Conservation (phyloP, 2,329 filamentous ascomycete genomes). For the Exophiala dermatitidis region DNA sequence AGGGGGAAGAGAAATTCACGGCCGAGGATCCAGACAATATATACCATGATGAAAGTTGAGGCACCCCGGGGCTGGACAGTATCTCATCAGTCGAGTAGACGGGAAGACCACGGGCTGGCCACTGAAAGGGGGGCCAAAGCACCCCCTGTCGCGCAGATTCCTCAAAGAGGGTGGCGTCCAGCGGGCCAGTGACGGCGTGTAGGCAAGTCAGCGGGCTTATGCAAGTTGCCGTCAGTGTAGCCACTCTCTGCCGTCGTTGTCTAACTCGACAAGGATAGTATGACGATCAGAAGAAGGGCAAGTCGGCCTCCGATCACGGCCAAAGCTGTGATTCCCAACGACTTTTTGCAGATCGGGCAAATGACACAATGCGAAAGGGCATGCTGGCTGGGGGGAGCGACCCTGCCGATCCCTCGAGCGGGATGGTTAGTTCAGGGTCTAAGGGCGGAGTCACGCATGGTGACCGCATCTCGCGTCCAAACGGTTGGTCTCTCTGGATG, state of each 20-base stretch:
- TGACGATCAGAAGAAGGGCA: conserved; percentile 13
- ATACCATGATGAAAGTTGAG: not conserved
- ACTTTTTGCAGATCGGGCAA: conserved; percentile 8
- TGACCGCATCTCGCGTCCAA: conserved; percentile 18
- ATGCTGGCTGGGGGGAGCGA: conserved; percentile 8
- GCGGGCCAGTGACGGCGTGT: not conserved
- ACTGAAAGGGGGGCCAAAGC: not conserved
- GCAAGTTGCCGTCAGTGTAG: conserved; percentile 17
- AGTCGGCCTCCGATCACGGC: conserved; percentile 17
- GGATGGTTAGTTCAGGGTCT: conserved; percentile 12
- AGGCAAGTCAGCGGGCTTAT: conserved; percentile 2
- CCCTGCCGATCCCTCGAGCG: conserved; percentile 17
- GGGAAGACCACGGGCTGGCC: not conserved
- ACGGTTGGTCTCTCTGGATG: not conserved
- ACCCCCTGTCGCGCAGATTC: not conserved
- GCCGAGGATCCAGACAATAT: conserved; percentile 1
- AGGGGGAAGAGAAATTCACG: not conserved
- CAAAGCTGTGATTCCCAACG: conserved; percentile 12
- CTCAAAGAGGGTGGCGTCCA: not conserved
- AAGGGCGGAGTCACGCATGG: conserved; percentile 9
- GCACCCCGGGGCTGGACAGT: conserved; percentile 6
- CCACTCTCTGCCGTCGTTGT: not conserved
- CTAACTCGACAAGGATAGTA: conserved; percentile 7
- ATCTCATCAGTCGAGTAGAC: not conserved
- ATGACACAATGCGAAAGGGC: not conserved